A percentile compares a stretch with the other conserved stretches of the same genome.
phyloP scores from a whole-genome alignment of 441 rosid species.

The Eruca vesicaria region DNA sequence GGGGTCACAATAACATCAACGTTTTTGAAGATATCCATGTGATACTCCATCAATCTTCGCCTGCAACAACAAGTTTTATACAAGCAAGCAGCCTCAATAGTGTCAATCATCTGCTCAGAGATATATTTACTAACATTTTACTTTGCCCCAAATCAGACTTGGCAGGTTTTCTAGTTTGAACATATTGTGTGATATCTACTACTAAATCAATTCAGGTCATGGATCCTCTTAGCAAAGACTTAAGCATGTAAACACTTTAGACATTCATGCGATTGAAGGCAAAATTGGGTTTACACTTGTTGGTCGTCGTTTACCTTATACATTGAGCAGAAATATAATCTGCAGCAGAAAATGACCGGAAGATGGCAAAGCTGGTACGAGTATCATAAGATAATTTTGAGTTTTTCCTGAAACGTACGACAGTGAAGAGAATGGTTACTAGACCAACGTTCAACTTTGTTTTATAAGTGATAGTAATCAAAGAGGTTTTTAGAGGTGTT shows the following conservation, averaged over 20 bases:
- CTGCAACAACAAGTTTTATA: conserved; percentile 41
- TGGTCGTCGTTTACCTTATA: conserved; percentile 49
- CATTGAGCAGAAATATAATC: conserved; percentile 81
- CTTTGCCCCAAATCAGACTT: background rate
- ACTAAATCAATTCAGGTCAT: background rate
- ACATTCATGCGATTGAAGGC: background rate
- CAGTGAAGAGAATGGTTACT: conserved; percentile 13
- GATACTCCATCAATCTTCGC: conserved; percentile 74
- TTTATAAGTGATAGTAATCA: background rate
- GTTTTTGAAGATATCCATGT: conserved; percentile 80
- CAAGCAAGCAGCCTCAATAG: background rate
- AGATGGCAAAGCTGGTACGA: conserved; percentile 65
- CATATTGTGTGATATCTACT: background rate
- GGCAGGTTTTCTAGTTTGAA: background rate
- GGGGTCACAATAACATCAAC: conserved; percentile 88
- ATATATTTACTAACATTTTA: background rate
- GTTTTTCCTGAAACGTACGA: conserved; percentile 53
- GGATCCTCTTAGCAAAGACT: background rate
- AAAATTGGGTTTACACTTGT: background rate
- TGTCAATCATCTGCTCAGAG: conserved; percentile 9
- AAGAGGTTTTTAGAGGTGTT: background rate
- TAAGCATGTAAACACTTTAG: background rate
- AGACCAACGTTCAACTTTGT: conserved; percentile 7
- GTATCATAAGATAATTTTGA: conserved; percentile 56
- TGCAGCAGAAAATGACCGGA: conserved; percentile 73